phyloP scores from a whole-genome alignment of 2,329 filamentous ascomycete species.

The Ustulina deusta region DNA sequence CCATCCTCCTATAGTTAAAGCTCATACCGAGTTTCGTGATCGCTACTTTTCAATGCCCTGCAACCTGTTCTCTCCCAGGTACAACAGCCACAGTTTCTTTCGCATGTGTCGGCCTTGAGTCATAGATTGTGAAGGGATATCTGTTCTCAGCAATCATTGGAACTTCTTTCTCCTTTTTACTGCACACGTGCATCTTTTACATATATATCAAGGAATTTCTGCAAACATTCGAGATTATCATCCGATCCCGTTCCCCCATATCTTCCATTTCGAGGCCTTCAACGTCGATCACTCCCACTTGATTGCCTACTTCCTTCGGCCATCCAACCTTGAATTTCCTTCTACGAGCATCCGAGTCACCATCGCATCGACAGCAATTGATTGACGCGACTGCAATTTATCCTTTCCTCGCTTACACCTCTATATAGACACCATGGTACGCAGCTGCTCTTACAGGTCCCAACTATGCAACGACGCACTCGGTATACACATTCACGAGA shows the following conservation, averaged over 20 bases:
- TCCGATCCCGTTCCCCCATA: slow-evolving; percentile 5
- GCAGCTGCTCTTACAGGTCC: slow-evolving; percentile 10
- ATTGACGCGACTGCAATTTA: slow-evolving; percentile 1
- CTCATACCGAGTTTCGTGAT: slow-evolving; percentile 36
- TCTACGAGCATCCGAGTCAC: slow-evolving; percentile 7
- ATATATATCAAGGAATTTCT: slow-evolving; percentile 20
- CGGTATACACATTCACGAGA: not conserved
- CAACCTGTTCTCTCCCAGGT: slow-evolving; percentile 23
- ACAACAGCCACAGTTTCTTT: slow-evolving; percentile 24
- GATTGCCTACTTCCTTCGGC: not conserved
- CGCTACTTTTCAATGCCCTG: slow-evolving; percentile 25
- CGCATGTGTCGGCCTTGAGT: slow-evolving; percentile 33
- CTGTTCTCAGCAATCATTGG: slow-evolving; percentile 48
- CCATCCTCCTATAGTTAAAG: slow-evolving; percentile 37
- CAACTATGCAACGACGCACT: not conserved
- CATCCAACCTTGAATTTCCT: slow-evolving; percentile 9
- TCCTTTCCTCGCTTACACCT: slow-evolving; percentile 24
- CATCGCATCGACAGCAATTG: slow-evolving; percentile 10
- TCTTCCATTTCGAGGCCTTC: slow-evolving; percentile 16
- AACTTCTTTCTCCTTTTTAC: slow-evolving; percentile 25
- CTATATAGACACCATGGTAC: slow-evolving; percentile 47
- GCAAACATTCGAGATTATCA: slow-evolving; percentile 3
- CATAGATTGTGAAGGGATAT: slow-evolving; percentile 38
- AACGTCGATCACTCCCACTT: slow-evolving; percentile 28
- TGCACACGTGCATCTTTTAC: slow-evolving; percentile 27